Evolutionary conservation across 2,329 filamentous ascomycete species (phyloP), one percentile per base, ranked within the genome.

Genomic region (Ambrosiella cleistominuta): DNA sequence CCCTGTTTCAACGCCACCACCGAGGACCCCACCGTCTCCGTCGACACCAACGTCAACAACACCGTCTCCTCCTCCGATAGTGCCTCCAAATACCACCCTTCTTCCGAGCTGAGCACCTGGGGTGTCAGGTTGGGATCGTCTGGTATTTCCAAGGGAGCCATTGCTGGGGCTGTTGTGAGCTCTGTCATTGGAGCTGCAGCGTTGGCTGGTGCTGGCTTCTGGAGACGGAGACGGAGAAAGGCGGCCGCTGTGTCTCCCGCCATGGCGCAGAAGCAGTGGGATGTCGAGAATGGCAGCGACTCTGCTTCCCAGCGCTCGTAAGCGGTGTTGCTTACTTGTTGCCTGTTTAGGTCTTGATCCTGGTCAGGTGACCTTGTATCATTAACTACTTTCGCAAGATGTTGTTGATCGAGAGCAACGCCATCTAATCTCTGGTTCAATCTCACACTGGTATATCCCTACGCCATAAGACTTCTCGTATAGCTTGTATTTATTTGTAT

Each of bases 161-260:
- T 90, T 65, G 86, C 86, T 2, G 86, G 86, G 0, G 83, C 87
- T 60, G 84, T 85, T 1, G 73, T 90, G 61, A 87, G 86, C 38
- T 76, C 81, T 2, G 68, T 91, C 7, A 72, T 78, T 8, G 85
- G 80, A 49, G 76, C 80, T 3, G 74, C 75, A 0, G 66, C 87
- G 8, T 66, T 89, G 7, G 73, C 75, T n/a, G 79, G 73, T 1
- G 71, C 83, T 1, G 70, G 80, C 38, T 75, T 85, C 63, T 57
- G 44, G 52, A 69, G 85, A 50, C 76, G 85, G 62, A 68, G 68
- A 64, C 63, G 70, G 2, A 65, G 67, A 15, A 69, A 35, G 47
- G 49, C 53, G 7, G 27, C 36, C 8, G 37, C 45, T n/a, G 39
- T 47, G 7, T 49, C 39, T 17, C 53, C 44, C 7, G 37, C 27